Percentiles rank a stretch among this genome's conserved stretches.
phyloP scores from a whole-genome alignment of 2,329 filamentous ascomycete genomes.

The Aspergillus viridinutans region DNA sequence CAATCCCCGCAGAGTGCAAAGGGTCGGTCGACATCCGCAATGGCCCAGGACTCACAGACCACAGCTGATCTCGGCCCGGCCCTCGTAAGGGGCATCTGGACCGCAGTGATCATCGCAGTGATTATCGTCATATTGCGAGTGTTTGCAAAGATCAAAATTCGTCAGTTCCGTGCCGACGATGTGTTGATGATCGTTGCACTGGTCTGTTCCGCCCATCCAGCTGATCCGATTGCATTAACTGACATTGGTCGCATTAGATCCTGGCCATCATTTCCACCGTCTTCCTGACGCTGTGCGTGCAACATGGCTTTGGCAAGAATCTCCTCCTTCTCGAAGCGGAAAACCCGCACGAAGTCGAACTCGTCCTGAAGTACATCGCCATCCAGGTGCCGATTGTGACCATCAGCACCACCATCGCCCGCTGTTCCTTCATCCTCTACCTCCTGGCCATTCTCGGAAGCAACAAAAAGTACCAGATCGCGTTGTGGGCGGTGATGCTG shows the following conservation, averaged over 20 bases:
- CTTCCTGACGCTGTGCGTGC: conserved; percentile 21
- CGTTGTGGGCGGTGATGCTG: conserved; percentile 19
- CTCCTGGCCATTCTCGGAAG: conserved; percentile 24
- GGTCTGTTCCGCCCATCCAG: conserved; percentile 11
- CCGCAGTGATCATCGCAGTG: conserved; percentile 21
- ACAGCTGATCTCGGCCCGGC: conserved; percentile 15
- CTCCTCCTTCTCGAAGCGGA: conserved; percentile 7
- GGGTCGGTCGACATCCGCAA: background rate
- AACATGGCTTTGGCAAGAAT: conserved; percentile 25
- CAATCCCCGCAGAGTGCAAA: background rate
- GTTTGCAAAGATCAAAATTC: conserved; percentile 27
- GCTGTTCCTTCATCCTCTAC: conserved; percentile 25
- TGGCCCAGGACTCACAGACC: conserved; percentile 2
- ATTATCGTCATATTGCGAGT: conserved; percentile 24
- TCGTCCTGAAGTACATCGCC: conserved; percentile 25
- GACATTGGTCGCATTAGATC: conserved; percentile 7
- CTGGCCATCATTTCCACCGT: conserved; percentile 22
- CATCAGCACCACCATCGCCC: conserved; percentile 27
- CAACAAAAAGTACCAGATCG: conserved; percentile 18
- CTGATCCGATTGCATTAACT: background rate
- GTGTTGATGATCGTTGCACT: conserved; percentile 26
- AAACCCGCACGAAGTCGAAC: conserved; percentile 3
- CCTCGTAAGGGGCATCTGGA: conserved; percentile 25
- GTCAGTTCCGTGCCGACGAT: conserved; percentile 25
- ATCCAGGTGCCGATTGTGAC: conserved; percentile 27